Evolutionary conservation across 2,329 filamentous ascomycete species (phyloP).

Genomic region (Exutisphaerella laricina): DNA sequence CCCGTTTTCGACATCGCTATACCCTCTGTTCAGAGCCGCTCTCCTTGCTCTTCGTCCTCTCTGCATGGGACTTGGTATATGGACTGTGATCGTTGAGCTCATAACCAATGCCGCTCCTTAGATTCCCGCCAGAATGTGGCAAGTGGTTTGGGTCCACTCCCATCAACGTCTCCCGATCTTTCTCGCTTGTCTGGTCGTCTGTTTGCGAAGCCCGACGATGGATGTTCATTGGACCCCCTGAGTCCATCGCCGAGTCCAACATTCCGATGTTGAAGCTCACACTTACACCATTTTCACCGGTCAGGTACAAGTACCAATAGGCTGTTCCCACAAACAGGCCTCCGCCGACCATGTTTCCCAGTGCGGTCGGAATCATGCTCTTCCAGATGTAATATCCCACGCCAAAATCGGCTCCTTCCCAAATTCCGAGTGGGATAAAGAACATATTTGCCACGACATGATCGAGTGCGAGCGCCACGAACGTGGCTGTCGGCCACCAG

Average conservation of each 20-base stretch:
- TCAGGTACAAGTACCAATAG: constrained; percentile 41
- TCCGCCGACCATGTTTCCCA: constrained; percentile 53
- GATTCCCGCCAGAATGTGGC: constrained; percentile 11
- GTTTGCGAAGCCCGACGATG: not conserved
- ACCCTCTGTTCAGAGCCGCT: not conserved
- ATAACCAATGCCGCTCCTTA: constrained; percentile 19
- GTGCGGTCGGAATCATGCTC: constrained; percentile 47
- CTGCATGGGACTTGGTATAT: constrained; percentile 21
- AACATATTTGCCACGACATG: constrained; percentile 55
- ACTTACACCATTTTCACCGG: constrained; percentile 20
- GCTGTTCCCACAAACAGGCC: constrained; percentile 57
- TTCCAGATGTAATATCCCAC: constrained; percentile 54
- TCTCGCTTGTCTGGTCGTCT: not conserved
- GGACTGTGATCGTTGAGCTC: constrained; percentile 21
- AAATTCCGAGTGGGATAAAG: constrained; percentile 45
- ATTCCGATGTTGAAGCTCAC: constrained; percentile 22
- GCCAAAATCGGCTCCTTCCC: constrained; percentile 42
- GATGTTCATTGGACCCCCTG: constrained; percentile 21
- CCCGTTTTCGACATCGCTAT: not conserved
- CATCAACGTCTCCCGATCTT: not conserved
- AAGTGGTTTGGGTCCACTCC: constrained; percentile 11
- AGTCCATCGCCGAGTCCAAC: constrained; percentile 22
- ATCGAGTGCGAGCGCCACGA: constrained; percentile 45
- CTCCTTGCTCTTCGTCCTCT: constrained; percentile 19
- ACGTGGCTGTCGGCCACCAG: constrained; percentile 53